These are phyloP conservation scores for Hyaloperonospora brassicae DNA, from an alignment of 352 stramenopile genomes.

Conservation along the genomic window DNA sequence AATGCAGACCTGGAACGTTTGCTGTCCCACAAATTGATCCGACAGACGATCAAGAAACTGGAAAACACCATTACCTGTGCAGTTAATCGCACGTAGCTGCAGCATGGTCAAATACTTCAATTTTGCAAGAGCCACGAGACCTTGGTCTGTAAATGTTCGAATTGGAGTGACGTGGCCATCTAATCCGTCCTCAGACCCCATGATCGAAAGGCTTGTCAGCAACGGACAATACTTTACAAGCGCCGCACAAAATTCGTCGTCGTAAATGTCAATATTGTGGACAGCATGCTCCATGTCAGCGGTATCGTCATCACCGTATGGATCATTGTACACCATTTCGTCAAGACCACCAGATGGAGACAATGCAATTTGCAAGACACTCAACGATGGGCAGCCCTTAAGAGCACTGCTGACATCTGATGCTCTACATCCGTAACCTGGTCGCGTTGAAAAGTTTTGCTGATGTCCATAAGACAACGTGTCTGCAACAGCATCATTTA, in stretches of 20 bases:
- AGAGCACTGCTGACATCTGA: slow-evolving; percentile 23
- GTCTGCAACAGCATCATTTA: too few species aligned
- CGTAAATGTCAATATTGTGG: slow-evolving; percentile 30
- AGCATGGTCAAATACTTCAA: slow-evolving; percentile 23
- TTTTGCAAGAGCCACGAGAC: slow-evolving; percentile 25
- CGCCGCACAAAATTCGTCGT: slow-evolving; percentile 31
- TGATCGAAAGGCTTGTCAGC: slow-evolving; percentile 22
- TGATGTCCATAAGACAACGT: too few species aligned
- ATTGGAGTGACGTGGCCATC: slow-evolving; percentile 26
- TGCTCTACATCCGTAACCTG: slow-evolving; percentile 21
- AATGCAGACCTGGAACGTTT: background rate
- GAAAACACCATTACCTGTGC: slow-evolving; percentile 31
- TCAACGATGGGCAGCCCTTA: slow-evolving; percentile 30
- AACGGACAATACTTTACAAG: slow-evolving; percentile 21
- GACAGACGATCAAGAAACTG: slow-evolving; percentile 4
- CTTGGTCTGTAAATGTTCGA: slow-evolving; percentile 27
- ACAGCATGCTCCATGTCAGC: background rate
- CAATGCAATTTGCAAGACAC: slow-evolving; percentile 29
- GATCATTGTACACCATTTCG: slow-evolving; percentile 10
- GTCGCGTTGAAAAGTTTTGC: background rate
- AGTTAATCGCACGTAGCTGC: slow-evolving; percentile 27
- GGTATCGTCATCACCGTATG: slow-evolving; percentile 23
- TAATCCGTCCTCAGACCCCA: slow-evolving; percentile 22
- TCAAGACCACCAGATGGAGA: too few species aligned
- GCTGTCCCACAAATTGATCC: too few species aligned